Evolutionary conservation across 805 yeast species (phyloP), one percentile per base, ranked within the genome.

Genomic region (Ogataea naganishii): DNA sequence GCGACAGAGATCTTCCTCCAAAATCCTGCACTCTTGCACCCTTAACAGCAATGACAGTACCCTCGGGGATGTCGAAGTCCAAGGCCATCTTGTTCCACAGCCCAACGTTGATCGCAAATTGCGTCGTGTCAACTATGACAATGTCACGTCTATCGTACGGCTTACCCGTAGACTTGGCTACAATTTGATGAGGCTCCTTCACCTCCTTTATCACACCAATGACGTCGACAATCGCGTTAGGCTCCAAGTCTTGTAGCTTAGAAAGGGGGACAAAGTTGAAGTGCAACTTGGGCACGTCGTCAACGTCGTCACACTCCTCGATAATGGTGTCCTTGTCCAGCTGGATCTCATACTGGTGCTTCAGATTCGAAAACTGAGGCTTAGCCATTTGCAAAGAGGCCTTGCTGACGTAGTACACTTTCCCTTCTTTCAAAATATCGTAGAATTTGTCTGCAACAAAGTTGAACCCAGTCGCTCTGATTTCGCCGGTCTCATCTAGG

Each of bases 401-500:
- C 47, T 78, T 81, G 23, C 89, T 73, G 19, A 92, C 66, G 45
- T 79, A 84, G 51, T 85, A 92, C 6, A 83, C 94, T 55, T 81
- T 77, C 20, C 95, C 96, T 50, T 86, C 97, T 53, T 82, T 82
- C 29, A 92, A 58, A 18, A 75, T 46, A 43, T 80, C 82, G 60
- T 72, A 78, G 49, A 72, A 80, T 49, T 73, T 75, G 36, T 82
- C 94, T 9, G 89, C 96, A 44, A 72, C 69, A 22, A 84, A 89
- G 53, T 82, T 83, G 58, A 92, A 92, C 2, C 92, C 96, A 3
- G 97, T 86, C 8, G 95, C 96, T 47, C 92, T 72, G 44, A 92
- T 92, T 61, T 92, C 97, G 46, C 92, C 95, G 5, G 96, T 81
- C 52, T 92, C 95, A 52, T 92, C 98, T 34, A 89, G 60, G 35